Base-by-base conservation (phyloP, 768 basidiomycete species). In the Auricularia sp. region DNA sequence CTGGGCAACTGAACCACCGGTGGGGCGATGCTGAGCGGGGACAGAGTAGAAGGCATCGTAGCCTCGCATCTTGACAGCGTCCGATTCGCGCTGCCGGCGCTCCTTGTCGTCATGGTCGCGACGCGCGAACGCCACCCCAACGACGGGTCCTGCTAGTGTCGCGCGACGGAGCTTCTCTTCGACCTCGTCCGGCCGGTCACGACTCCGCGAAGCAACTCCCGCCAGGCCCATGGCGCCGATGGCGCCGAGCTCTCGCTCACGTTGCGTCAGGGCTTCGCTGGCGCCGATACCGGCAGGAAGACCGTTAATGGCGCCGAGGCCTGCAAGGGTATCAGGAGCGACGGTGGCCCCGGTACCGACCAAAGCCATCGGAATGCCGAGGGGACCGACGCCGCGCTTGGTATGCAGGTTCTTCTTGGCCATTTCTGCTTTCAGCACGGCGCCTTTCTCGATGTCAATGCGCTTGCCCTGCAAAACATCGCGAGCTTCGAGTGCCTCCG, bases 331-430 rank as follows among this genome's bases (percentile, higher is more conserved):
- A 63, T 71, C 71, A 66, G 47, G 68, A 47, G 73, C 72, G 60
- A 71, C 66, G 66, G 73, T 69, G 60, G 72, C 63, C 64, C 70
- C 66, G 61, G 66, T 65, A 56, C 75, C 75, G 64, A 72, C 62
- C 36, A 68, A 53, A 21, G 64, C 61, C 43, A 66, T 29, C 10
- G 70, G 61, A 58, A 65, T 61, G 11, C 75, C 77, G 21, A 85
- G 78, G 4, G 85, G 84, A n/a, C 91, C 91, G 29, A 93, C 87
- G 2, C 90, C 90, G 44, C 92, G 81, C 78, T 96, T 97, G 21
- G 94, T 96, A 72, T 99, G 96, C 44, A 99, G 76, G 72, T 99
- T 98, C 83, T 99, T 99, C 85, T 98, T 98, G 21, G 97, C 97
- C 95, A 99, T 98, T 77, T 98, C 97, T 23, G 96, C 97, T 75